Base-by-base conservation (phyloP, 768 basidiomycete species). In the Flagelloscypha sp. region DNA sequence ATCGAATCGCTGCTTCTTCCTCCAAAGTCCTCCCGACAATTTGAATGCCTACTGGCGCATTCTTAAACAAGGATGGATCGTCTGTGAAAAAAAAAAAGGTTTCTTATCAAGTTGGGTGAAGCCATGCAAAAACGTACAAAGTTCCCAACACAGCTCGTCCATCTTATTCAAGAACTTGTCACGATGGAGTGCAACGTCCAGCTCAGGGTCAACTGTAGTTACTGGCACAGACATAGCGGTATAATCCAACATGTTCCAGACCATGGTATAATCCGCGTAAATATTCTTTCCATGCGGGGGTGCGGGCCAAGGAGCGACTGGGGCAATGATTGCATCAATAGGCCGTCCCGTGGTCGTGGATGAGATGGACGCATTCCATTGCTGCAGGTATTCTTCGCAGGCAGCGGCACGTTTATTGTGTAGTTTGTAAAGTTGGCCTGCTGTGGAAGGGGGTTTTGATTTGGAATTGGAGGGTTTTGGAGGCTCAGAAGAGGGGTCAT, bases 171-270 rank as follows among this genome's bases (percentile, higher is more conserved):
- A 53, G 55, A 80, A 82, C n/a, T 54, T 46, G 31, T 70, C 58
- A 1, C 62, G 54, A 3, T 67, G 52, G 22, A 48, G 55, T 49
- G 66, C 66, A 5, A 48, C 51, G 44, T 87, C 85, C 6, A 78
- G 31, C 6, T 35, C 28, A 2, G 63, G 68, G 48, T 83, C 68
- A 7, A 84, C 76, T 24, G 47, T 62, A 0, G 78, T 67, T 13
- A 84, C 80, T 0, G 86, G 85, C 39, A 87, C 66, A 9, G 72
- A 58, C 6, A 72, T 57, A 1, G 74, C 63, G 0, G 77, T 54
- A 42, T 77, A 85, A 48, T 87, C 84, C n/a, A 79, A 63, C 8
- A 65, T 50, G 44, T 80, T 87, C 71, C 75, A 81, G 22, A 77
- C 57, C n/a, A 57, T 61, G 0, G 83, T 83, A 46, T 80, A 84